phyloP scores from a whole-genome alignment of 768 basidiomycete species.

The Mrakia blollopis region DNA sequence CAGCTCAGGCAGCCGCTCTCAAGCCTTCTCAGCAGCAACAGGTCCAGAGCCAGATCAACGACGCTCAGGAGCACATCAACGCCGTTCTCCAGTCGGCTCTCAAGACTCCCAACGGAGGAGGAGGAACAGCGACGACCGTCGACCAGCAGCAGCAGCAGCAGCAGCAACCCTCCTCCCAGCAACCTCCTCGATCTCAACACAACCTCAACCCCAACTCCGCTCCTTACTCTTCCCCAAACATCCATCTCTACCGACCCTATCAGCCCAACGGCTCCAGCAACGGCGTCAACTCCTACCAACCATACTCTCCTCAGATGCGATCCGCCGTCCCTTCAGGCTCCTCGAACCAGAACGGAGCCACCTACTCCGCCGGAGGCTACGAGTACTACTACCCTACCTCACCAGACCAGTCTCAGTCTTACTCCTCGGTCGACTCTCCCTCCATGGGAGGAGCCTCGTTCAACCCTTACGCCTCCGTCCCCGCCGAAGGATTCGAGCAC shows the following conservation, averaged over 20 bases:
- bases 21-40: conserved; percentile 6
- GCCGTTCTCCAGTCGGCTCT: conserved; percentile 9
- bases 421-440: background rate
- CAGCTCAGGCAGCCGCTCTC: conserved; percentile 19
- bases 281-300: background rate
- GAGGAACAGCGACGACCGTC: background rate
- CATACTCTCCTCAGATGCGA: conserved; percentile 1
- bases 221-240: conserved; percentile 2
- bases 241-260: conserved; percentile 5
- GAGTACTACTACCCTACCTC: conserved; percentile 1
- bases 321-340: background rate
- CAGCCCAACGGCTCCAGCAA: background rate
- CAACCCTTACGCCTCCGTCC: conserved; percentile 9
- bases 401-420: conserved; percentile 12
- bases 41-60: background rate
- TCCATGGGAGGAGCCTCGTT: background rate
- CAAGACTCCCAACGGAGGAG: background rate
- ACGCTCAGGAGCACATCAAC: conserved; percentile 21
- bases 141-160: too few relatives aligned
- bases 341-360: background rate
- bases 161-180: background rate
- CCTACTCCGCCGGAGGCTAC: conserved; percentile 3
- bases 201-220: conserved; percentile 15
- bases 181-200: background rate
- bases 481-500: background rate